Conservation (phyloP, 495 filamentous ascomycete genomes). For the Terfezia claveryi region DNA sequence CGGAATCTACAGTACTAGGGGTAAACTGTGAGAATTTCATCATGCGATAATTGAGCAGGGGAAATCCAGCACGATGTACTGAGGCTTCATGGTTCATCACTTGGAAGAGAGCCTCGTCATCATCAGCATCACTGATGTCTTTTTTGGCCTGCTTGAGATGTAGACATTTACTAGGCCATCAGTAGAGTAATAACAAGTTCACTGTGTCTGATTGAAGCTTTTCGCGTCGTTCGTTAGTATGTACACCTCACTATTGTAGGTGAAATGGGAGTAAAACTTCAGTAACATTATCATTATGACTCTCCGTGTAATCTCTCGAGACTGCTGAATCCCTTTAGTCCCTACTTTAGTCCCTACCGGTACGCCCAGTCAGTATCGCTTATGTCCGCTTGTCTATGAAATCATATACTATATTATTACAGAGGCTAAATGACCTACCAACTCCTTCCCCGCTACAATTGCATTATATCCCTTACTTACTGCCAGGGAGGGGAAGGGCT, state of each 20-base stretch:
- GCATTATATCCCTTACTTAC: constrained; percentile 9
- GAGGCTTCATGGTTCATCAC: constrained; percentile 71
- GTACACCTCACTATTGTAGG: constrained; percentile 13
- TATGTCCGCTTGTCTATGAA: background rate
- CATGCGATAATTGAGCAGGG: constrained; percentile 37
- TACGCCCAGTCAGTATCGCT: background rate
- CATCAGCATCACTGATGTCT: constrained; percentile 39
- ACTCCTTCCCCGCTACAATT: constrained; percentile 58
- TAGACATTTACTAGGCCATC: constrained; percentile 78
- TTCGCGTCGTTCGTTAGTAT: background rate
- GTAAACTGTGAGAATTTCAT: constrained; percentile 62
- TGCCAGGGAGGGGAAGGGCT: background rate
- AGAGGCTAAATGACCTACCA: constrained; percentile 46
- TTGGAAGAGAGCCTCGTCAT: constrained; percentile 68
- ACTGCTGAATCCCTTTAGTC: background rate
- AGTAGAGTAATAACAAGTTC: constrained; percentile 42
- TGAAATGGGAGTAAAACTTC: constrained; percentile 47
- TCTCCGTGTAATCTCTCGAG: constrained; percentile 44
- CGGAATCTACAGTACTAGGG: constrained; percentile 32
- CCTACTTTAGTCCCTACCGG: no score
- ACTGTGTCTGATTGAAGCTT: constrained; percentile 35
- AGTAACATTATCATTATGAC: constrained; percentile 83
- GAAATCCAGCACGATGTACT: constrained; percentile 66
- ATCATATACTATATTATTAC: constrained; percentile 47
- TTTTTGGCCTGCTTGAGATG: constrained; percentile 21